Conservation (phyloP, 2,329 filamentous ascomycete species). For the Exophiala bonariae region DNA sequence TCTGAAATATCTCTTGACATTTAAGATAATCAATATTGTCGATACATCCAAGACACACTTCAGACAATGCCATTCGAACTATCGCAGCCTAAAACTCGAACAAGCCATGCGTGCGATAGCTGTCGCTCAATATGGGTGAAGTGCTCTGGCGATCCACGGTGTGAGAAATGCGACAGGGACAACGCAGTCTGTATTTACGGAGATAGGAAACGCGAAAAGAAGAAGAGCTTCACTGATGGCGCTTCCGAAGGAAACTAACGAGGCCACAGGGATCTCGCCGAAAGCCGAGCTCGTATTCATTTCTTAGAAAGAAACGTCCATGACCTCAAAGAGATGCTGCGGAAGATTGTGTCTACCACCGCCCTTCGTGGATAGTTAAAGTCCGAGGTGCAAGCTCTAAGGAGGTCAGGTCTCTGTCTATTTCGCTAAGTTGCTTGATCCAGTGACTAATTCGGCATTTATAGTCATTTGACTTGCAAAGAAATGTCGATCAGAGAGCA, state of each 20-base stretch:
- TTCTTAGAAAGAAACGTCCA: neutral
- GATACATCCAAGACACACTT: too few relatives aligned
- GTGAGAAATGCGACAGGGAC: constrained; percentile 7
- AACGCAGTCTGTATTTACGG: constrained; percentile 7
- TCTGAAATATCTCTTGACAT: too few relatives aligned
- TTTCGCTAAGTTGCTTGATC: too few relatives aligned
- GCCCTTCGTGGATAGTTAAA: neutral
- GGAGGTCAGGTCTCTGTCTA: neutral
- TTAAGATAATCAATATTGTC: too few relatives aligned
- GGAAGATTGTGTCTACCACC: neutral
- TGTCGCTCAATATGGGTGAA: constrained; percentile 9
- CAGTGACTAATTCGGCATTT: too few relatives aligned
- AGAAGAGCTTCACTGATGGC: constrained; percentile 7
- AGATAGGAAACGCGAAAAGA: constrained; percentile 13
- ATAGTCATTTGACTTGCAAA: too few relatives aligned
- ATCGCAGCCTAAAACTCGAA: neutral
- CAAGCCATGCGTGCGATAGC: constrained; percentile 10
- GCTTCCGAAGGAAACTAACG: neutral
- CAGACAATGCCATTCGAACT: too few relatives aligned
- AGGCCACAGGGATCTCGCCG: constrained; percentile 4
- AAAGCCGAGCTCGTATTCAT: constrained; percentile 3
- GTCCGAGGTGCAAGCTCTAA: neutral
- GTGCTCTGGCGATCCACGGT: constrained; percentile 7
- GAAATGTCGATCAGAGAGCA: too few relatives aligned
- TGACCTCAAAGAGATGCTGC: neutral